Evolutionary conservation across 192 early-diverging fungal genomes (phyloP).

Genomic region (Geranomyces variabilis): DNA sequence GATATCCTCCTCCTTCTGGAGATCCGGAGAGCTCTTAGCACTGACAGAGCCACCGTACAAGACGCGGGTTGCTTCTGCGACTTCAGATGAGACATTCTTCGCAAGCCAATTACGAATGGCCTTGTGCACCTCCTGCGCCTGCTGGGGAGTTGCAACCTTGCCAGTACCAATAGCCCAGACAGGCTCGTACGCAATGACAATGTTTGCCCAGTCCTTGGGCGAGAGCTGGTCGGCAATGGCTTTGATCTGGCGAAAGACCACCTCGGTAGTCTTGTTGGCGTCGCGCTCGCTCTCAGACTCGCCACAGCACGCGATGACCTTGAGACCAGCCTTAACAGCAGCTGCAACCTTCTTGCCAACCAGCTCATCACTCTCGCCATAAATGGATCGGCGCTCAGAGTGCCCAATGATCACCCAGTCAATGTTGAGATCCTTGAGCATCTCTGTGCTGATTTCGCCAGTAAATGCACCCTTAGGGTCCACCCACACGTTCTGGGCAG

Average conservation of each 20-base stretch:
- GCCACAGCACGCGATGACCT: conserved; percentile 93
- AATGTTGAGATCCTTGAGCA: conserved; percentile 94
- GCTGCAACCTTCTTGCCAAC: conserved; percentile 88
- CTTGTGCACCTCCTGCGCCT: conserved; percentile 96
- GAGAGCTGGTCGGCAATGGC: conserved; percentile 74
- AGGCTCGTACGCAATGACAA: conserved; percentile 99
- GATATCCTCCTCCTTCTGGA: conserved; percentile 84
- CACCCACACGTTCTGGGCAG: conserved; percentile 94
- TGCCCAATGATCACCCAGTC: conserved; percentile 98
- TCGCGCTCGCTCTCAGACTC: conserved; percentile 97
- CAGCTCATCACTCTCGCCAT: conserved; percentile 84
- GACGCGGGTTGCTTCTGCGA: conserved; percentile 89
- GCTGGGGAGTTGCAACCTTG: conserved; percentile 88
- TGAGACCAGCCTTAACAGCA: conserved; percentile 83
- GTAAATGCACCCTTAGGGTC: conserved; percentile 92
- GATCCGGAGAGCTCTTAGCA: conserved; percentile 79
- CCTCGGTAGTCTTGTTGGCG: conserved; percentile 79
- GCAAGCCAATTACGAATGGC: conserved; percentile 86
- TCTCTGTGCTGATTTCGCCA: conserved; percentile 93
- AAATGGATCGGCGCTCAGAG: conserved; percentile 96
- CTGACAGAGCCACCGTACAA: conserved; percentile 96
- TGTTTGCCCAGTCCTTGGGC: conserved; percentile 80
- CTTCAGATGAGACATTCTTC: conserved; percentile 79
- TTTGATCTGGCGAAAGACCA: conserved; percentile 87
- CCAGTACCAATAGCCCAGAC: conserved; percentile 99